These are phyloP conservation scores for Lasiosphaeriaceae sp. DNA, from an alignment of 495 filamentous ascomycete genomes.

Conservation along the genomic window DNA sequence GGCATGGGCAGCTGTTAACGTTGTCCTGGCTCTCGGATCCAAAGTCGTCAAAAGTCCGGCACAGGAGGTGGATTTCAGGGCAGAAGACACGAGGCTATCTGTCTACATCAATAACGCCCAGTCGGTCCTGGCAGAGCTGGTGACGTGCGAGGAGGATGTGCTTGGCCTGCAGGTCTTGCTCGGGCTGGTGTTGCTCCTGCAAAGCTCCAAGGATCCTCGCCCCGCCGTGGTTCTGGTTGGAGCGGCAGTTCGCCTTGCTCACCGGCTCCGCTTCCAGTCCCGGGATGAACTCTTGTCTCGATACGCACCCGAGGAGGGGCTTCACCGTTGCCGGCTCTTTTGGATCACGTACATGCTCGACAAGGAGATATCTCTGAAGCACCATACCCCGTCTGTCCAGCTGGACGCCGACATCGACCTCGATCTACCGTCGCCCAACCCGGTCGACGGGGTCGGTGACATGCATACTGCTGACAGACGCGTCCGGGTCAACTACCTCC, in stretches of 20 bases:
- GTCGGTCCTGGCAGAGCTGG: constrained; percentile 26
- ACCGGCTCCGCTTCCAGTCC: constrained; percentile 24
- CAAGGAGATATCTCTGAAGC: constrained; percentile 28
- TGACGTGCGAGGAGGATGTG: constrained; percentile 27
- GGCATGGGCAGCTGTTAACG: constrained; percentile 25
- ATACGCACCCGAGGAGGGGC: constrained; percentile 19
- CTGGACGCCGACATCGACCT: constrained; percentile 27
- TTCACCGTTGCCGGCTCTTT: constrained; percentile 28
- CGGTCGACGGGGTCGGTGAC: constrained; percentile 17
- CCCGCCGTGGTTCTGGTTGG: constrained; percentile 28
- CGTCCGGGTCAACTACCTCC: constrained; percentile 24
- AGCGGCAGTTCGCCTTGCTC: constrained; percentile 28
- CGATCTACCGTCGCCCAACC: constrained; percentile 18
- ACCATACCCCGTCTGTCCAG: constrained; percentile 27
- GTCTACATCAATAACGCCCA: constrained; percentile 30
- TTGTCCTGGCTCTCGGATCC: constrained; percentile 28
- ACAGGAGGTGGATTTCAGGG: constrained; percentile 9
- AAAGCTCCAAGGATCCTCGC: constrained; percentile 24
- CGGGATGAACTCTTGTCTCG: constrained; percentile 12
- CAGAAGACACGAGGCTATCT: constrained; percentile 16
- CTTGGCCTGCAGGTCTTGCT: constrained; percentile 28
- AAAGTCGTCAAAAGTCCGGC: constrained; percentile 12
- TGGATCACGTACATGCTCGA: constrained; percentile 32
- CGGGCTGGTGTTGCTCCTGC: constrained; percentile 28
- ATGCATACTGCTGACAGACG: constrained; percentile 23